Evolutionary conservation across 2,329 filamentous ascomycete genomes (phyloP).

Genomic region (Pseudogymnoascus pannorum): DNA sequence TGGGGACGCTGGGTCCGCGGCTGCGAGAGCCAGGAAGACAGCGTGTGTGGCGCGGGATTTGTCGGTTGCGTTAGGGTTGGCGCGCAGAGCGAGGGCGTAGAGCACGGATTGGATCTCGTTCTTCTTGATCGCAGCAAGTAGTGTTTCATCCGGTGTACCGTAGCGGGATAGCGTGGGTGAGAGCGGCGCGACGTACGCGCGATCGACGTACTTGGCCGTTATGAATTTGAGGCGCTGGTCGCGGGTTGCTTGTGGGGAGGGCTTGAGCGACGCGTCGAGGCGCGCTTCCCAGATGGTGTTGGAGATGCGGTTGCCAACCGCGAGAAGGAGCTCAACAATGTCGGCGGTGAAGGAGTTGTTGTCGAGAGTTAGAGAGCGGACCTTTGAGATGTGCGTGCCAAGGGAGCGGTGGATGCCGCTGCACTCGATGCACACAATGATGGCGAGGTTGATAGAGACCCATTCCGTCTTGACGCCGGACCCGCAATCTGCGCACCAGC

Average conservation of each 20-base stretch:
- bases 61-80: conserved; percentile 81
- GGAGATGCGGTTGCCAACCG: conserved; percentile 87
- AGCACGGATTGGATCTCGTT: conserved; percentile 93
- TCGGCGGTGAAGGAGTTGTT: conserved; percentile 95
- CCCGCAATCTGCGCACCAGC: conserved; percentile 88
- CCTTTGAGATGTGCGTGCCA: conserved; percentile 95
- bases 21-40: conserved; percentile 83
- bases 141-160: conserved; percentile 72
- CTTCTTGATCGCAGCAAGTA: conserved; percentile 88
- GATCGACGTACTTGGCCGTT: conserved; percentile 86
- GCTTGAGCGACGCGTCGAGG: conserved; percentile 68
- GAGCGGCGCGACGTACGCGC: conserved; percentile 71
- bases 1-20: conserved; percentile 82
- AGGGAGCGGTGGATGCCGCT: conserved; percentile 94
- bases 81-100: conserved; percentile 78
- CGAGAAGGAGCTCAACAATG: conserved; percentile 86
- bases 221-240: conserved; percentile 94
- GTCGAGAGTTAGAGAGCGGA: conserved; percentile 89
- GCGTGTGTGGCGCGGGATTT: conserved; percentile 82
- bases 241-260: conserved; percentile 66
- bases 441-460: conserved; percentile 97
- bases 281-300: conserved; percentile 96
- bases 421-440: conserved; percentile 95
- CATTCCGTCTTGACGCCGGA: conserved; percentile 91
- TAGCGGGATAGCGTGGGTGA: conserved; percentile 70